Conservation (phyloP, 164 flowering plant genomes). For the Paratinospora sagittata region DNA sequence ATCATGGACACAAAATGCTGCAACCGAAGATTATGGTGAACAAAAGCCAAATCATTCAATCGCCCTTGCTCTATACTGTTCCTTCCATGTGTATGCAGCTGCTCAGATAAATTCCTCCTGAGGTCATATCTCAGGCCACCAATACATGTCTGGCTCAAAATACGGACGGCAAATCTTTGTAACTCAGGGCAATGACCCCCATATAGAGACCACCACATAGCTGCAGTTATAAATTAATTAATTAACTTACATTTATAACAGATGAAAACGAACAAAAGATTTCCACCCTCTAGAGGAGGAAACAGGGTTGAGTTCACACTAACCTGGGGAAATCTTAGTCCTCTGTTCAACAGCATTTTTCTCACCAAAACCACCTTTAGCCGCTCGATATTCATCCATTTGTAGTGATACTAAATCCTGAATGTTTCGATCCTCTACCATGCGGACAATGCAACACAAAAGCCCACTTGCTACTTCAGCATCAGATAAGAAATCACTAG, state of each 20-base stretch:
- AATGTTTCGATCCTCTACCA: slow-evolving; percentile 25
- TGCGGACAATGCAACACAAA: slow-evolving; percentile 32
- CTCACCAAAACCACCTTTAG: slow-evolving; percentile 31
- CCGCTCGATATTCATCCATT: slow-evolving; percentile 35
- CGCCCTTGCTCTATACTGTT: slow-evolving; percentile 30
- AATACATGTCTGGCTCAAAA: slow-evolving; percentile 52
- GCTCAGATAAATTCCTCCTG: slow-evolving; percentile 40
- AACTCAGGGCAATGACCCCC: slow-evolving; percentile 51
- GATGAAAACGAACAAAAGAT: neutral
- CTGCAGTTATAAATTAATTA: slow-evolving; percentile 31
- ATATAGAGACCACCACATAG: slow-evolving; percentile 54
- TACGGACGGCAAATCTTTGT: slow-evolving; percentile 46
- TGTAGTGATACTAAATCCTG: slow-evolving; percentile 36
- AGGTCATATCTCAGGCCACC: slow-evolving; percentile 41
- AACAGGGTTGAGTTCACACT: neutral
- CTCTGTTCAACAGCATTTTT: slow-evolving; percentile 25
- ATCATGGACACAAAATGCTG: slow-evolving; percentile 7
- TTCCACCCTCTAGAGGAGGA: neutral
- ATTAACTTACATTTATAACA: neutral
- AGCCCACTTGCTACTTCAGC: slow-evolving; percentile 53
- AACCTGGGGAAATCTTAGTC: slow-evolving; percentile 41
- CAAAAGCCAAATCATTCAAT: slow-evolving; percentile 25
- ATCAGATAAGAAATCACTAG: slow-evolving; percentile 41
- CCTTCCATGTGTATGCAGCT: slow-evolving; percentile 32
- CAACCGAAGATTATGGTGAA: slow-evolving; percentile 36